These are phyloP conservation scores for Alternaria sp. DNA, from an alignment of 2,329 filamentous ascomycete genomes.

Conservation along the genomic window DNA sequence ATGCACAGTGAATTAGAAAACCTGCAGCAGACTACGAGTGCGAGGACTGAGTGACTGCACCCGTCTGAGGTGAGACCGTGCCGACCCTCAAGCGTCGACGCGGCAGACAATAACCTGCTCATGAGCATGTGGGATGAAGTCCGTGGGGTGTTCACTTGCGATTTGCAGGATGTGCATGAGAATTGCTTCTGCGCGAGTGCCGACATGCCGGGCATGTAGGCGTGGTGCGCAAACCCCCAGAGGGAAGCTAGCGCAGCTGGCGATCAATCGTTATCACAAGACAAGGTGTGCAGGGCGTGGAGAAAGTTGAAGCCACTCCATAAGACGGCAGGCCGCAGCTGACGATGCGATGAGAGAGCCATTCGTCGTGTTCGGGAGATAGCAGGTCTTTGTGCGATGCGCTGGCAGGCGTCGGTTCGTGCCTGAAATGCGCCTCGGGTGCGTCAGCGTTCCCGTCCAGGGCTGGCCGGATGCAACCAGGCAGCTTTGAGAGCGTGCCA, in stretches of 20 bases:
- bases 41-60: not conserved
- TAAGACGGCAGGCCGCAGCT: slow-evolving; percentile 1
- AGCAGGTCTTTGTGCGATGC: slow-evolving; percentile 18
- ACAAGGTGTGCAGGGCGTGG: not conserved
- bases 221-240: not conserved
- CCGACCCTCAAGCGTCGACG: slow-evolving; percentile 7
- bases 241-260: not conserved
- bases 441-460: slow-evolving; percentile 12
- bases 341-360: not conserved
- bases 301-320: not conserved
- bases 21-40: not conserved
- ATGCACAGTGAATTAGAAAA: not conserved
- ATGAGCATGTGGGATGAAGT: not conserved
- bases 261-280: not conserved
- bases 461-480: not conserved
- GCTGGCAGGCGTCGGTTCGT: slow-evolving; percentile 26
- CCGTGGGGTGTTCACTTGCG: not conserved
- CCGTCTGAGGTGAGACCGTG: slow-evolving; percentile 19
- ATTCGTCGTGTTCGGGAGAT: not conserved
- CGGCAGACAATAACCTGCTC: not conserved
- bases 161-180: not conserved
- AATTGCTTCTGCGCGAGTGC: slow-evolving; percentile 1
- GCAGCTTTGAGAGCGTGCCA: not conserved
- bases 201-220: not conserved
- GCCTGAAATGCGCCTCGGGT: slow-evolving; percentile 14